Evolutionary conservation across 345 rosid species (phyloP).

Genomic region (Populus nigra): DNA sequence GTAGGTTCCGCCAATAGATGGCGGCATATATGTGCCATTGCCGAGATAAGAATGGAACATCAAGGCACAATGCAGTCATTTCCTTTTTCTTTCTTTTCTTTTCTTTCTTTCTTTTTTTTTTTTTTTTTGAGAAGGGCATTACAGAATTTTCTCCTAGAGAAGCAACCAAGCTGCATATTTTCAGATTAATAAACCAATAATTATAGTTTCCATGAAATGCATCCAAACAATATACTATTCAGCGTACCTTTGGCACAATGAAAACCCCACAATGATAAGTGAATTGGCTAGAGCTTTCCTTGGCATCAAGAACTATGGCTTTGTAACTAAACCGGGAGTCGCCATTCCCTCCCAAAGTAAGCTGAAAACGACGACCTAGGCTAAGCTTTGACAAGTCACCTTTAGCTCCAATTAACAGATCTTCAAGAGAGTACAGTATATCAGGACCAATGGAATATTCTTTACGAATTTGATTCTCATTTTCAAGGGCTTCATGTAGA

Average conservation of each 20-base stretch:
- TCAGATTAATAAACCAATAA: neutral
- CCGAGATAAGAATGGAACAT: too few relatives aligned
- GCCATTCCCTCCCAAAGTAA: slow-evolving; percentile 56
- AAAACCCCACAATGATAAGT: slow-evolving; percentile 72
- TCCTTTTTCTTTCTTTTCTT: neutral
- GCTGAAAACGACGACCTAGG: slow-evolving; percentile 56
- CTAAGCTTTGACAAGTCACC: slow-evolving; percentile 54
- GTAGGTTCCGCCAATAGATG: neutral
- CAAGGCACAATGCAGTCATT: too few relatives aligned
- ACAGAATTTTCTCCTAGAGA: neutral
- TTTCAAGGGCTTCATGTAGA: slow-evolving; percentile 66
- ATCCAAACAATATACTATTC: neutral
- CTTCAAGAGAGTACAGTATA: slow-evolving; percentile 67
- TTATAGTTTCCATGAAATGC: neutral
- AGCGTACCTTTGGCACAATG: slow-evolving; percentile 81
- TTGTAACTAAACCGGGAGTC: slow-evolving; percentile 57
- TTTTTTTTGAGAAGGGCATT: neutral
- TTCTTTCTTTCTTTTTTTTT: neutral
- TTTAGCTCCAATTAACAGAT: slow-evolving; percentile 64
- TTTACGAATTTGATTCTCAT: slow-evolving; percentile 66
- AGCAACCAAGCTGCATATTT: neutral
- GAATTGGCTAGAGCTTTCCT: slow-evolving; percentile 41
- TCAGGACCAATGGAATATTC: slow-evolving; percentile 62
- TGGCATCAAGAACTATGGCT: slow-evolving; percentile 81
- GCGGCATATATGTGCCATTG: too few relatives aligned